Base-by-base conservation (phyloP, 225 moss, liverwort and hornwort species). In the Lunularia cruciata region DNA sequence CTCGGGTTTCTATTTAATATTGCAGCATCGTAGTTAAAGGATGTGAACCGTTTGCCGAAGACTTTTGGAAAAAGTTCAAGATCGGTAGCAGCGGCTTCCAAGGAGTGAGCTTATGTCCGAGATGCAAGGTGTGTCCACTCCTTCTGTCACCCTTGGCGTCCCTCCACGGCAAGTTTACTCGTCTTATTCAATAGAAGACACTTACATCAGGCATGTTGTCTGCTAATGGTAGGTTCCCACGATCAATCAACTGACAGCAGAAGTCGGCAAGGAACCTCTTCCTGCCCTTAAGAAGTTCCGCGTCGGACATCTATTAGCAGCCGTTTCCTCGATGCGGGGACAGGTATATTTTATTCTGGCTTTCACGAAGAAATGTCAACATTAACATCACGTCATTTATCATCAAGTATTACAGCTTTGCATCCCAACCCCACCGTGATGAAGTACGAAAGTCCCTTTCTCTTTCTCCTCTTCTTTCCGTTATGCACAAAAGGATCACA, bases 21-120 rank as follows among this genome's bases (percentile, higher is more conserved):
- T 65, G 74, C 67, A 95, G 94, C 76, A 84, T 95, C 47, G 82
- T 86, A 57, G 89, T 92, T 67, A 81, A 82, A 45, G 89, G 90
- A 39, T 87, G 92, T 74, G 79, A 84, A 45, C 80, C 90, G 11
- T 96, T 89, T 69, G 89, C 86, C 32, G 96, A 96, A 75, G 96
- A 96, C 56, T 61, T 57, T 34, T 92, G 92, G 96, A 72, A 63
- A 40, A 78, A 73, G 67, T 96, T 92, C 78, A 82, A 73, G 60
- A 89, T 96, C 35, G 89, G 92, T 64, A 67, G 20, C 5, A 14
- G 7, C 31, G 62, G 76, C n/a, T 92, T 96, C 61, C 83, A 81
- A 45, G 96, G 96, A 32, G 96, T 96, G 26, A 92, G 87, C 71
- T 80, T 90, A 4, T 87, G 96, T 58, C 15, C 78, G 19, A 88